Evolutionary conservation across 106 monocot species (phyloP).

Genomic region (Cymbidium sinense): DNA sequence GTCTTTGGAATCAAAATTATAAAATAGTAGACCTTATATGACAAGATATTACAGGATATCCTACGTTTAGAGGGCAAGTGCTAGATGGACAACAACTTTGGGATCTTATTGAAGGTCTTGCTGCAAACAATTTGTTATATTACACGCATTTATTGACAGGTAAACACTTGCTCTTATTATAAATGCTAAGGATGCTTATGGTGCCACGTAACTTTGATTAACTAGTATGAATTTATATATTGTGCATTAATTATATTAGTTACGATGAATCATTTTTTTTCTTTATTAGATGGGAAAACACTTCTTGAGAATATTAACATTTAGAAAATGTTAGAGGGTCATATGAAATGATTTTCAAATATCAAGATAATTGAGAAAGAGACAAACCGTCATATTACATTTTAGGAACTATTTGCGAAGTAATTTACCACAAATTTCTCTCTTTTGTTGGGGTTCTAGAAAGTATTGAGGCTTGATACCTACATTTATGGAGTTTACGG

Average conservation of each 20-base stretch:
- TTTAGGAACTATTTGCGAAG: background rate
- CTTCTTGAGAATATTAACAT: background rate
- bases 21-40: too few species aligned
- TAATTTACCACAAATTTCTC: background rate
- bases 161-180: conserved; percentile 6
- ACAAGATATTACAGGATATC: conserved; percentile 60
- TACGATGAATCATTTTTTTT: background rate
- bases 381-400: background rate
- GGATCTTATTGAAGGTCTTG: conserved; percentile 97
- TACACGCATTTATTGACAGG: conserved; percentile 98
- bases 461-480: background rate
- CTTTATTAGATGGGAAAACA: background rate
- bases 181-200: background rate
- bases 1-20: conserved; percentile 15
- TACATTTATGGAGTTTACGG: background rate
- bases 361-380: background rate
- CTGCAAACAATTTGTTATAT: conserved; percentile 73
- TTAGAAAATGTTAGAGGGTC: background rate
- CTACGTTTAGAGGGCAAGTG: conserved; percentile 94
- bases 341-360: background rate
- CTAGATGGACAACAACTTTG: conserved; percentile 79
- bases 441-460: background rate
- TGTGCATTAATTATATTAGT: background rate
- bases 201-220: background rate
- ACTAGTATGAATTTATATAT: background rate